Base-by-base conservation (phyloP, 306 rosid species). In the Quercus ilex region DNA sequence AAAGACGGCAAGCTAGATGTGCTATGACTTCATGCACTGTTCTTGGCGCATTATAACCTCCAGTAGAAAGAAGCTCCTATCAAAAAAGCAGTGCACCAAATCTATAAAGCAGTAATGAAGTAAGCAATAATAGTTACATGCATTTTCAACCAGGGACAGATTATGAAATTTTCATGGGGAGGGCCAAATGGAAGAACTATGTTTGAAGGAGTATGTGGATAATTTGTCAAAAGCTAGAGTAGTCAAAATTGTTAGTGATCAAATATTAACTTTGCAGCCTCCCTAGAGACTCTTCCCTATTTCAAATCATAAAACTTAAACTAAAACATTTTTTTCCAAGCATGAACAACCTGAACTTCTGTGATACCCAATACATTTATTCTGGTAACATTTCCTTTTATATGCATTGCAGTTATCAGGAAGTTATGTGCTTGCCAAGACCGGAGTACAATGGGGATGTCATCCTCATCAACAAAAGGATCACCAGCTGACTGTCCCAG, bases 371-470 rank as follows among this genome's bases (percentile, higher is more conserved):
- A 80, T 68, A 88, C 92, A 79, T 95, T 93, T 78, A 84, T 64
- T 71, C 79, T 86, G 14, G 96, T 79, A 70, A 83, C 86, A 1
- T 69, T 26, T 76, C 92, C 99, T 80, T 95, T 95, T 56, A 91
- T 21, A 88, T 95, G 98, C 89, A 93, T 77, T 74, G 79, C 92
- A 78, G 98, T 95, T 53, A 95, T 85, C 64, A 93, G 86, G 83
- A 95, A 95, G 60, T 91, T 91, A 75, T 91, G 99, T 21, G 97
- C 93, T 78, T 95, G 99, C 98, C 99, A 95, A 7, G 98, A 93
- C 74, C 98, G 87, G 69, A 95, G 92, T 38, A 95, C 99, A 76
- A 95, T 73, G 3, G 98, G 99, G 86, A 95, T 87, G 74, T 95
- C 98, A 82, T 95, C 98, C 81, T 93, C 99, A 7, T 91, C 85